Conservation (phyloP, 805 yeast species). For the Phaffomyces antillensis region DNA sequence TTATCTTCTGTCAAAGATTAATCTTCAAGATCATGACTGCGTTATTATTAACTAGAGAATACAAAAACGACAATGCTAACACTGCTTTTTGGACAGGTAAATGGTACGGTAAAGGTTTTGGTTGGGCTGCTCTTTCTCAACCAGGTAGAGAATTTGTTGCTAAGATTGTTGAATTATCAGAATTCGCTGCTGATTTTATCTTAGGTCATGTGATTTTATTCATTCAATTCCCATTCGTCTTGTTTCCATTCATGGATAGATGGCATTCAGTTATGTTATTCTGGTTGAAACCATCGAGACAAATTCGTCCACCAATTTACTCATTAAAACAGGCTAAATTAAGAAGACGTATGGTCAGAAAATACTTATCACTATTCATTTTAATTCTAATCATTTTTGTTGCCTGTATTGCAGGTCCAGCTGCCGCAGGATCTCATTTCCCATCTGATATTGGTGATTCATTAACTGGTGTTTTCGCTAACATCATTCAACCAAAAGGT, state of each 20-base stretch:
- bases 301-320: conserved; percentile 96
- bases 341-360: conserved; percentile 95
- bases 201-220: conserved; percentile 86
- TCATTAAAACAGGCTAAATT: conserved; percentile 93
- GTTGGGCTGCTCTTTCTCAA: conserved; percentile 90
- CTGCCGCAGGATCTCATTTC: conserved; percentile 64
- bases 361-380: conserved; percentile 80
- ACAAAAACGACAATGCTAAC: conserved; percentile 90
- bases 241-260: conserved; percentile 84
- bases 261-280: conserved; percentile 98
- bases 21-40: conserved; percentile 80
- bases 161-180: conserved; percentile 87
- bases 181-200: conserved; percentile 93
- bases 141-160: conserved; percentile 94
- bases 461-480: conserved; percentile 40
- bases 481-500: conserved; percentile 87
- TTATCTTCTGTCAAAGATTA: conserved; percentile 81
- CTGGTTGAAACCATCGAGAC: conserved; percentile 97
- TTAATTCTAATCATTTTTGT: conserved; percentile 61
- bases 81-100: conserved; percentile 99
- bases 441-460: conserved; percentile 25
- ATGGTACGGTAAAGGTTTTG: conserved; percentile 94
- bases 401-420: conserved; percentile 84
- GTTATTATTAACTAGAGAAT: conserved; percentile 82
- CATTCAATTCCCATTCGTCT: conserved; percentile 80